Conservation (phyloP, 768 basidiomycete genomes). For the Symmetrospora coprosmae region DNA sequence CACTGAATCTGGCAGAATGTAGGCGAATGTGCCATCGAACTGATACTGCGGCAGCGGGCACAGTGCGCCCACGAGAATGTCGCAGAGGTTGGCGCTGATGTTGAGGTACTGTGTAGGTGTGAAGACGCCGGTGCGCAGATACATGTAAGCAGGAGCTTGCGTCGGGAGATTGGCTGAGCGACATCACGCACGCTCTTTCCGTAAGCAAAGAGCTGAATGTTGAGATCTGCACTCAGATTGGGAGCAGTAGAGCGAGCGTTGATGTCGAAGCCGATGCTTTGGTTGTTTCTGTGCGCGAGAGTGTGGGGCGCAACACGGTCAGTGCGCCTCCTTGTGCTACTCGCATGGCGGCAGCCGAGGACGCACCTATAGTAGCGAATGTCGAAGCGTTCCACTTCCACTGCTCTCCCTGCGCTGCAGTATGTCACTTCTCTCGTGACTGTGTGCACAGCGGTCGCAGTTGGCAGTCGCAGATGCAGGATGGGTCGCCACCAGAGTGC, state of each 20-base stretch:
- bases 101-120: constrained; percentile 45
- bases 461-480: too few species aligned
- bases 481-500: too few species aligned
- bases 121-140: neutral
- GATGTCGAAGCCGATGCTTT: constrained; percentile 22
- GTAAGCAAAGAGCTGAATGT: constrained; percentile 20
- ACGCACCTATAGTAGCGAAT: constrained; percentile 17
- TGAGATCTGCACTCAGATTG: constrained; percentile 20
- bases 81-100: constrained; percentile 72
- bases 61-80: constrained; percentile 57
- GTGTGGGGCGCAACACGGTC: neutral
- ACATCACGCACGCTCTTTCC: constrained; percentile 15
- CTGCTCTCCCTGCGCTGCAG: constrained; percentile 17
- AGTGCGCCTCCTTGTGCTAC: too few species aligned
- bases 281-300: neutral
- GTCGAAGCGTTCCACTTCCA: constrained; percentile 13
- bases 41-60: constrained; percentile 71
- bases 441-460: neutral
- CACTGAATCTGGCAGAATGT: constrained; percentile 22
- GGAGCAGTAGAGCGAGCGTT: constrained; percentile 8
- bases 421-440: constrained; percentile 9
- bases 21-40: constrained; percentile 50
- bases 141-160: neutral
- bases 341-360: neutral
- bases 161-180: neutral